Evolutionary conservation across 768 basidiomycete genomes (phyloP), one percentile per base, ranked within the genome.

Genomic region (Lentinula sp.): DNA sequence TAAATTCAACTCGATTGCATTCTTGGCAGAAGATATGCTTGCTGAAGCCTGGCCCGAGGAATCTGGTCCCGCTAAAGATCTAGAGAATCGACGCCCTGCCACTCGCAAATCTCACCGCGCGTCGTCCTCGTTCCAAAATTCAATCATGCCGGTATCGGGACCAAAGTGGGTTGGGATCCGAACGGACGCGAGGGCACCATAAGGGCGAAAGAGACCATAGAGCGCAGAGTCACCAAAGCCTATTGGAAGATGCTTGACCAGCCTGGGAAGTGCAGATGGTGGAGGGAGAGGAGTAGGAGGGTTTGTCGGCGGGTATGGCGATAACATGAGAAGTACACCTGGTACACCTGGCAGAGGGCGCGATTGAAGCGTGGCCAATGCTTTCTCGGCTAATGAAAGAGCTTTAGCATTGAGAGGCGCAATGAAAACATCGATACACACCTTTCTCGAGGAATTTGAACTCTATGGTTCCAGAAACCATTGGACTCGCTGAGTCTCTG

Each of bases 71-170:
- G 11, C 37, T 18, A 40, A 54, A 45, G 11, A 9, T 28, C 5
- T 18, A 21, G 10, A 32, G 53, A 13, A 40, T n/a, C 9, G 61
- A n/a, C 46, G 56, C 15, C 31, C 32, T 42, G 46, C 28, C 18
- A 9, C 18, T 15, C 43, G 57, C 15, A 32, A 28, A 58, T 43
- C 31, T n/a, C 80, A 75, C 28, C 84, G 81, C 6, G 90, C 92
- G 67, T 94, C 91, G 40, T 90, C 89, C 70, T 94, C 93, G 60
- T 87, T 83, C 89, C 90, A 93, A 70, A 89, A 94, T 70, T 94
- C 90, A 43, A 93, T 80, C 56, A 91, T 81, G 53, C 85, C 92
- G 0, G 85, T 88, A 71, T 91, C 91, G 43, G 83, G 79, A 21
- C 89, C 90, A 68, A 91, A 87, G 48, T 86, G 85, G 13, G 89